Evolutionary conservation across 352 stramenopile genomes (phyloP).

Genomic region (Phytophthora chlamydospora): DNA sequence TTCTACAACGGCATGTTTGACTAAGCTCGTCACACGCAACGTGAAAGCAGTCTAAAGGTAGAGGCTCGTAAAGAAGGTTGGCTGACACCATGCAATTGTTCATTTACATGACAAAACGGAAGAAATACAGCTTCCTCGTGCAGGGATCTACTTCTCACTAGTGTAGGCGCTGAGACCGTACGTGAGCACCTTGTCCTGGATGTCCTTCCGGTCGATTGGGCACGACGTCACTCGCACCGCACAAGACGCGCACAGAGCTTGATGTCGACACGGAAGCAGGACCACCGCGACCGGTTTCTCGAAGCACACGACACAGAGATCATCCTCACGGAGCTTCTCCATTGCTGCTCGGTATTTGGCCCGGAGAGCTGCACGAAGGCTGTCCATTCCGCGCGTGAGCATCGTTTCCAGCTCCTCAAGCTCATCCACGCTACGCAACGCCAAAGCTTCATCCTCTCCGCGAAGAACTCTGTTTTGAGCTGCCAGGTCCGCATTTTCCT

Average conservation of each 20-base stretch:
- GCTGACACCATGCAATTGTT: slow-evolving; percentile 14
- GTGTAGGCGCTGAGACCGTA: slow-evolving; percentile 60
- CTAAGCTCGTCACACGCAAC: slow-evolving; percentile 29
- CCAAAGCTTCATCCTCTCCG: slow-evolving; percentile 31
- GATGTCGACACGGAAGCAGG: slow-evolving; percentile 63
- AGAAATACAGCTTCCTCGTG: not conserved
- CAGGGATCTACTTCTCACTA: not conserved
- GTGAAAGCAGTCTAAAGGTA: not conserved
- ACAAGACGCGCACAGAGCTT: slow-evolving; percentile 64
- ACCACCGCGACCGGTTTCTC: slow-evolving; percentile 49
- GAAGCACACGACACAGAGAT: slow-evolving; percentile 69
- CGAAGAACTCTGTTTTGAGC: slow-evolving; percentile 25
- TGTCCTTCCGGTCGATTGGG: slow-evolving; percentile 62
- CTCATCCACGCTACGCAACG: slow-evolving; percentile 37
- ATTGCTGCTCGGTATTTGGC: slow-evolving; percentile 37
- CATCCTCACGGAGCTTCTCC: slow-evolving; percentile 22
- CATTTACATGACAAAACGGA: not conserved
- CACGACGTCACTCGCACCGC: slow-evolving; percentile 56
- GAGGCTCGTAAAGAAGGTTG: not conserved
- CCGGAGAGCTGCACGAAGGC: slow-evolving; percentile 36
- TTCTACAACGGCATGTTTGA: slow-evolving; percentile 91
- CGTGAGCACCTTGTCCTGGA: slow-evolving; percentile 72
- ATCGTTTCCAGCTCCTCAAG: slow-evolving; percentile 52
- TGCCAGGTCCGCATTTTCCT: slow-evolving; percentile 33
- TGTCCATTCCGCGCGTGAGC: slow-evolving; percentile 33